Base-by-base conservation (phyloP, 2,329 filamentous ascomycete species). In the Lojkania enalia region DNA sequence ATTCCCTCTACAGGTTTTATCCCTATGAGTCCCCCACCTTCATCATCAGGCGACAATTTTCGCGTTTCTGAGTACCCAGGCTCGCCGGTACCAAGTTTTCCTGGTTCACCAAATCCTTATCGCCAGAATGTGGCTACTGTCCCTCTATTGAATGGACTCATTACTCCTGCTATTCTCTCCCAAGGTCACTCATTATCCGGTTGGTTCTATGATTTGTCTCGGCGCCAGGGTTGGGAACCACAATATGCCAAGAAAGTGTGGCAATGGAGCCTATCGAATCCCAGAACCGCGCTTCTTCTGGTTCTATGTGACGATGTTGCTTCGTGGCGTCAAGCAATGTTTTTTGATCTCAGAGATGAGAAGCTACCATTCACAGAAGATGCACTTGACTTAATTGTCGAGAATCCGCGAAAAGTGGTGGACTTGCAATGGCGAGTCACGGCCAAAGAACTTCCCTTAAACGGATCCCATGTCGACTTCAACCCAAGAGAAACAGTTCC, bases 381-480 rank as follows among this genome's bases (percentile, higher is more conserved):
- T 4, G 60, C 64, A 16, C 55, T 72, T 0, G 62, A 66, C 30
- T 64, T 66, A 4, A 71, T 72, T 27, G 69, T 70, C 13, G 55
- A 61, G 19, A 60, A 71, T 46, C 60, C 69, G 15, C 60, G 57
- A n/a, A 65, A 62, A 37, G 60, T 70, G 4, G 61, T 71, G n/a
- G 61, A 67, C 12, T 63, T 66, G 42, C 70, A 72, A 39, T 72
- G 70, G 70, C 64, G 66, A 21, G 69, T 68, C 16, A 69, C 69
- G 3, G 61, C 66, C 5, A 70, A 70, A 41, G 67, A 72, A 37
- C 51, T 72, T 20, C 60, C 65, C 1, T 45, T 67, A 42, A 71
- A 61, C 20, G 69, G 70, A 13, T 43, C 42, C 13, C 70, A 72
- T 35, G 60, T 69, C 5, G 70, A 72, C 21, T 69, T 70, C 35